Base-by-base conservation (phyloP, 257 asterid species). In the Capsicum pubescens region DNA sequence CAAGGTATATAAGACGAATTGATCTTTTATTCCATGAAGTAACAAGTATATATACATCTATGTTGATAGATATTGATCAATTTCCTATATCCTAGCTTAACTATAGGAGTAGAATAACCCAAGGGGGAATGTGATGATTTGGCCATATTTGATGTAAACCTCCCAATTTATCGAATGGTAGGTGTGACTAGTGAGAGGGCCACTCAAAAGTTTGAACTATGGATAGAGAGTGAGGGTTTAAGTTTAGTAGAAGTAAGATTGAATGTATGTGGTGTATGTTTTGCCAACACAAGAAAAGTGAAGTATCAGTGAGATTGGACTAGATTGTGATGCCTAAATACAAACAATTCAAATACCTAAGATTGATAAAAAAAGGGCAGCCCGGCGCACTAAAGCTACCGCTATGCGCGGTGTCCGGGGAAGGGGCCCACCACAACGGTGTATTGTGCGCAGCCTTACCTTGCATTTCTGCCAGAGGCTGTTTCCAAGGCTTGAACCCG, bases 281-380 rank as follows among this genome's bases (percentile, higher is more conserved):
- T 64, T 35, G 74, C 74, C 74, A 67, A 67, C 50, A 67, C 21
- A 35, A 67, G 74, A 67, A 67, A 56, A 67, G 63, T 57, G 21
- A 57, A 57, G 63, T 57, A 57, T 16, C 15, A 35, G 50, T 35
- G 48, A 67, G 21, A 67, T n/a, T 67, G 74, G 74, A 67, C 74
- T 7, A 67, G 48, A 67, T 67, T 67, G 74, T 1, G 21, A 50
- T 35, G 74, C 48, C 74, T 67, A 67, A 67, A 64, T 64, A 64
- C 46, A 64, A 35, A 67, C 21, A 66, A 35, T 32, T 35, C 74
- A 67, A n/a, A 67, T 67, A 67, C 74, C 74, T 67, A n/a, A 67
- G 74, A 10, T 14, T 67, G 74, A 4, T 67, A 26, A 26, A 26
- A 26, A 26, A 26, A 26, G 32, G 32, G 32, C 32, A 26, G 32